Evolutionary conservation across 1,284 basidiomycete species (phyloP), one percentile per base, ranked within the genome.

Genomic region (Ceratobasidium sp.): DNA sequence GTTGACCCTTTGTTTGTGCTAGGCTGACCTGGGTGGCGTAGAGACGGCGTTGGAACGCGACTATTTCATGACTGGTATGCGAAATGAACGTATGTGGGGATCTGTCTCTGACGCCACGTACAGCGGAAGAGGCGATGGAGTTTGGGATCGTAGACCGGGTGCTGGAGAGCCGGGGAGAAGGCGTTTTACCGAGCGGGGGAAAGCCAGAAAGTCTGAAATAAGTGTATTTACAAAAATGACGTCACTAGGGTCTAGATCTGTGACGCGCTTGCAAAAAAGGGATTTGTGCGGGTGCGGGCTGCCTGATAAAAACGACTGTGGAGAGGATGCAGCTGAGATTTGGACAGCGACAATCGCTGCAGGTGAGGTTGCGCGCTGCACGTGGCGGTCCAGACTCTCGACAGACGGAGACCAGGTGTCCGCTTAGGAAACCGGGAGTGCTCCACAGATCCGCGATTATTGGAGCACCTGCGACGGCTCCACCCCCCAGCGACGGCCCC

Each of bases 101-200:
- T 79, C 11, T 0, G 24, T 34, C 6, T 8, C 58, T 61, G 77
- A 79, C 64, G 56, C 49, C 51, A 29, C 6, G 73, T 77, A 78
- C 80, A 93, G 92, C 95, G 4, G 87, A 90, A 80, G 92, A 95
- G 84, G 94, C 95, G 16, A 84, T 94, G 78, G 87, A 90, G 56
- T 97, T 97, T 82, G 95, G 95, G 34, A 92, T 98, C 75, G 92
- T 97, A 53, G 95, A 98, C 83, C 90, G 90, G 64, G 93, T 97
- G 77, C 86, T 97, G 65, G 90, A 93, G 82, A 80, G 79, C 54
- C 78, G 84, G 5, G 22, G 9, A 11, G 62, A 7, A 16, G 29
- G 16, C 4, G 62, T 48, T 1, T 19, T 61, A 8, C 41, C 31
- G 22, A 46, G 66, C 19, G 66, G 43, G 4, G 66, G 66, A 56